Evolutionary conservation across 2,329 filamentous ascomycete genomes (phyloP).

Genomic region (Beauveria asiatica): DNA sequence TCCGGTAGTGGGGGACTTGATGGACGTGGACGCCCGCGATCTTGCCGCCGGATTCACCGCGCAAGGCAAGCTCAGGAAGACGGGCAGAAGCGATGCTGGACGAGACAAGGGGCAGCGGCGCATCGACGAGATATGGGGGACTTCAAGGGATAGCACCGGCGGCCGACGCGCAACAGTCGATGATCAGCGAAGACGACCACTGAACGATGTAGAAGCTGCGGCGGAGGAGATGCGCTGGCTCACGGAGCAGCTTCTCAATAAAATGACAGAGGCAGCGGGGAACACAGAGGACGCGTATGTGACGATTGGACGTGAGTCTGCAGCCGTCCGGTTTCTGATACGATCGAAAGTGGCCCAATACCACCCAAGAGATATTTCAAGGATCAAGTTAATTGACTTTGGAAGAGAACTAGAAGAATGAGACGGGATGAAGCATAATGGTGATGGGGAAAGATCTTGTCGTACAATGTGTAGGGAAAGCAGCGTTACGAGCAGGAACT

Average conservation of each 20-base stretch:
- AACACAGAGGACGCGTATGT: slow-evolving; percentile 51
- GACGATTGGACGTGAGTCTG: slow-evolving; percentile 49
- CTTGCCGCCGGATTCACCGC: slow-evolving; percentile 52
- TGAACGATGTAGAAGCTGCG: slow-evolving; percentile 43
- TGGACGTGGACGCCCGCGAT: slow-evolving; percentile 54
- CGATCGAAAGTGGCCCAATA: slow-evolving; percentile 58
- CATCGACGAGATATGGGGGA: slow-evolving; percentile 57
- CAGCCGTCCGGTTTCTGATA: slow-evolving; percentile 55
- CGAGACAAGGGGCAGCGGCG: slow-evolving; percentile 47
- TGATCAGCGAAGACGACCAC: slow-evolving; percentile 17
- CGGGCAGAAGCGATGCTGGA: slow-evolving; percentile 23
- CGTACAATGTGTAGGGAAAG: too few species aligned
- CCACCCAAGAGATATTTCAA: slow-evolving; percentile 53
- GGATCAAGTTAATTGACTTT: slow-evolving; percentile 54
- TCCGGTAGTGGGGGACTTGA: slow-evolving; percentile 67
- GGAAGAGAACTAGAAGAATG: slow-evolving; percentile 52
- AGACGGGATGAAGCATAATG: slow-evolving; percentile 6
- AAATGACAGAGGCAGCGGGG: slow-evolving; percentile 44
- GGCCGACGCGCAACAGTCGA: slow-evolving; percentile 2
- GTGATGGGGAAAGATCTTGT: background rate
- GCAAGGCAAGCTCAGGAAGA: slow-evolving; percentile 47
- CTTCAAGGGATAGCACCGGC: slow-evolving; percentile 15
- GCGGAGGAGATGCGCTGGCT: slow-evolving; percentile 50
- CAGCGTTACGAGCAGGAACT: too few species aligned
- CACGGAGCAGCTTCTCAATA: slow-evolving; percentile 53